phyloP scores from a whole-genome alignment of 441 rosid species.

The Metrosideros polymorpha region DNA sequence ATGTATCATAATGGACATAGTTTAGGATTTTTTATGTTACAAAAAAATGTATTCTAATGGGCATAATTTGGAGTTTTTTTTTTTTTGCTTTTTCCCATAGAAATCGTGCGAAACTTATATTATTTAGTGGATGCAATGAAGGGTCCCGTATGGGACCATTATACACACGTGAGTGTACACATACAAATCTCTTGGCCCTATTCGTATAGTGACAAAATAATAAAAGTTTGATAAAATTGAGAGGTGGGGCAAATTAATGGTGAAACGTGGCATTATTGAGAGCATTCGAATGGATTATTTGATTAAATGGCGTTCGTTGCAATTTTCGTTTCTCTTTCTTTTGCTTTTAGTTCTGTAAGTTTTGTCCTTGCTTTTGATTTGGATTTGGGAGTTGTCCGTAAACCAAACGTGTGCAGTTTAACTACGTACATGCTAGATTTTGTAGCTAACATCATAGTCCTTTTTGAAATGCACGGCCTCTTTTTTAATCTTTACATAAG shows the following conservation, averaged over 20 bases:
- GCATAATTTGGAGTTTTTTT: too few relatives aligned
- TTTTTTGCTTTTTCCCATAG: too few relatives aligned
- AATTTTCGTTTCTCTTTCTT: background rate
- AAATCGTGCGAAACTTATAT: background rate
- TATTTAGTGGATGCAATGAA: background rate
- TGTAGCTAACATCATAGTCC: background rate
- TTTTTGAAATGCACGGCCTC: background rate
- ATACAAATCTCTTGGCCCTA: background rate
- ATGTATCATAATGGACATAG: too few relatives aligned
- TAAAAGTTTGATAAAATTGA: background rate
- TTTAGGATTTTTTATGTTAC: too few relatives aligned
- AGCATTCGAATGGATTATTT: background rate
- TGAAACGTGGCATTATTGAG: background rate
- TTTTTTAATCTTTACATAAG: background rate
- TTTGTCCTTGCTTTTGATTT: background rate
- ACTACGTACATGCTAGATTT: background rate
- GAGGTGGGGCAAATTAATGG: background rate
- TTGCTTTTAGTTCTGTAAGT: background rate
- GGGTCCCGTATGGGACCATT: background rate
- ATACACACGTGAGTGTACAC: background rate
- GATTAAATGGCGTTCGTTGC: background rate
- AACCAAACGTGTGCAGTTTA: background rate
- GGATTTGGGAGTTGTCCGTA: background rate
- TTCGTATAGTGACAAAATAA: background rate
- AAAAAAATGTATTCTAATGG: too few relatives aligned